Conservation (phyloP, 208 protist genomes). For the Trypanosoma rangeli region DNA sequence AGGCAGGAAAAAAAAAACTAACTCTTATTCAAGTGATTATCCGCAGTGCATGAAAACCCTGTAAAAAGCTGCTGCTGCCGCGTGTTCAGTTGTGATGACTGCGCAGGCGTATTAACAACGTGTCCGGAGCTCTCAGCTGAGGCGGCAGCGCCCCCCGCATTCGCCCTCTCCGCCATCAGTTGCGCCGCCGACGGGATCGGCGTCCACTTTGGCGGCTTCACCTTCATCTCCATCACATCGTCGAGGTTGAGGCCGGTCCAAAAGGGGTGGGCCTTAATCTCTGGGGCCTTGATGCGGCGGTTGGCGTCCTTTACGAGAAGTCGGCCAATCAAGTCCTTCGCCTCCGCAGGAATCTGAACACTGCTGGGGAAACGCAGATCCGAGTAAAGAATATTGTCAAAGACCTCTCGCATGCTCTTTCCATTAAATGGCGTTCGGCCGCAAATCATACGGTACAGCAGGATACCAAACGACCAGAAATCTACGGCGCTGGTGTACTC, state of each 20-base stretch:
- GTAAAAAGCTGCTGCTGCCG: constrained; percentile 90
- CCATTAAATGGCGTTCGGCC: constrained; percentile 94
- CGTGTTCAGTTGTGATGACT: constrained; percentile 76
- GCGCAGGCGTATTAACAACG: constrained; percentile 85
- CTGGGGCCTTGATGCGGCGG: constrained; percentile 84
- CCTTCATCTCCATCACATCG: constrained; percentile 84
- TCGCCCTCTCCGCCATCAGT: constrained; percentile 57
- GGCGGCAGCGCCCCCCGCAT: constrained; percentile 25
- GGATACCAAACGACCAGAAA: constrained; percentile 97
- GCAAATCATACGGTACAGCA: constrained; percentile 97
- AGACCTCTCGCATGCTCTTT: constrained; percentile 92
- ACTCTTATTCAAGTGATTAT: constrained; percentile 71
- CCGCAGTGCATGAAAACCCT: constrained; percentile 90
- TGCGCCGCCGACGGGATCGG: constrained; percentile 82
- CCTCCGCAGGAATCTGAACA: constrained; percentile 79
- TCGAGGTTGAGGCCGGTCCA: constrained; percentile 92
- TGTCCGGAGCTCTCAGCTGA: constrained; percentile 63
- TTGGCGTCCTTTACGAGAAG: constrained; percentile 89
- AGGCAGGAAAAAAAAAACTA: constrained; percentile 13
- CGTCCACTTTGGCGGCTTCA: constrained; percentile 82
- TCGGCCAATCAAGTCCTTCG: constrained; percentile 90
- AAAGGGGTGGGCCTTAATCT: constrained; percentile 89
- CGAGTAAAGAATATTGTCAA: constrained; percentile 93
- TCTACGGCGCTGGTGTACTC: constrained; percentile 97
- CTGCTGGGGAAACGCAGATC: constrained; percentile 89